Evolutionary conservation across 768 basidiomycete species (phyloP), one percentile per base, ranked within the genome.

Genomic region (Brasilioporus rufonigricans): DNA sequence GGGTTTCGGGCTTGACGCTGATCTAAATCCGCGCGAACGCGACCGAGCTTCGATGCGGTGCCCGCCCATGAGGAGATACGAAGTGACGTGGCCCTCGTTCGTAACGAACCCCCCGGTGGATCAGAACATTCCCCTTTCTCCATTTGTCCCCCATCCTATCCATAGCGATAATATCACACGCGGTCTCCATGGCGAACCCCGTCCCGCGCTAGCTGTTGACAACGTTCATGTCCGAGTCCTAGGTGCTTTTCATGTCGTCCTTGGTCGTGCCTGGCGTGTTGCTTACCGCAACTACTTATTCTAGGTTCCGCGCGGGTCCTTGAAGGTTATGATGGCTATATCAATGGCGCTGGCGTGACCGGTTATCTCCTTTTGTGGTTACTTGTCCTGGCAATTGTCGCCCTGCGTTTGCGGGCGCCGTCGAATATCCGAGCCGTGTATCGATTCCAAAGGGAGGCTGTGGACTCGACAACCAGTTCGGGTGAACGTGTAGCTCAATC

Each of bases 61-160:
- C 16, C 63, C 60, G 18, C 57, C 64, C n/a, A 35, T 29, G 51
- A 31, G 47, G 46, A 51, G 53, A 55, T 50, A 56, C 51, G 43
- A 52, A 31, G 18, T 19, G 21, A 12, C 41, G 12, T 29, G 24
- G 39, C 21, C 35, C 40, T 18, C 49, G 24, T 50, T 48, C 5
- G n/a, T 32, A 26, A 35, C 19, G 12, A 5, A 19, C 43, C 19
- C 36, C 1, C 14, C 36, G 10, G 35, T n/a, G 26, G 47, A 43
- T 44, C 41, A 44, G 12, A 29, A 2, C 5, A 4, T n/a, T 11
- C 36, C 47, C n/a, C 18, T 36, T 11, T 32, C 44, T 12, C 35
- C 32, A 0, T 39, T 32, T 11, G 1, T 49, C 47, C 16, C 50
- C 31, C 52, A 23, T 29, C 48, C n/a, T 9, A 3, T 16, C 10